A percentile compares a stretch with the other conserved stretches of the same genome.
Conservation (phyloP, 2,329 filamentous ascomycete genomes). For the Graphiopsis chlorocephala region DNA sequence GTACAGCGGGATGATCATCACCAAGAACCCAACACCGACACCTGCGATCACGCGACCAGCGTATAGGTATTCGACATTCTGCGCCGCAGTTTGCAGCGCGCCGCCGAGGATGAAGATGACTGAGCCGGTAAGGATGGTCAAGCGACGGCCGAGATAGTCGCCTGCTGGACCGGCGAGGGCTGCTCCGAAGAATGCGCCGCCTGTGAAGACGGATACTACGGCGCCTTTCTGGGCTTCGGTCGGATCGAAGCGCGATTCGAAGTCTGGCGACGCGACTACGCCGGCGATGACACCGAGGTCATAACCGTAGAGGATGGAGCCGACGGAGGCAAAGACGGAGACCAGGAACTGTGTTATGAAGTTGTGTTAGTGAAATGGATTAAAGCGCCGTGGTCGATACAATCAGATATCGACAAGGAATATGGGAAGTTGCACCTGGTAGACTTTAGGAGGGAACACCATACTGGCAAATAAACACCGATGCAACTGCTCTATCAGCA, state of each 20-base stretch:
- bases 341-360: slow-evolving; percentile 51
- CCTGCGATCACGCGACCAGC: slow-evolving; percentile 54
- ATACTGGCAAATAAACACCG: slow-evolving; percentile 37
- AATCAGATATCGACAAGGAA: neutral
- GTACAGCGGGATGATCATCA: slow-evolving; percentile 68
- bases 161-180: slow-evolving; percentile 61
- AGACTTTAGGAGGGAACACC: slow-evolving; percentile 57
- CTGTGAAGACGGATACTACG: slow-evolving; percentile 76
- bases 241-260: slow-evolving; percentile 42
- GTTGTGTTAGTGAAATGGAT: neutral
- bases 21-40: slow-evolving; percentile 56
- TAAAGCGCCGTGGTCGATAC: neutral
- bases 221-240: slow-evolving; percentile 51
- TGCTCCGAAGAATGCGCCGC: slow-evolving; percentile 70
- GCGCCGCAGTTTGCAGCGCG: slow-evolving; percentile 68
- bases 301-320: slow-evolving; percentile 58
- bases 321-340: slow-evolving; percentile 57
- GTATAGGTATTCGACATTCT: slow-evolving; percentile 60
- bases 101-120: slow-evolving; percentile 71
- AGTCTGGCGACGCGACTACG: slow-evolving; percentile 49
- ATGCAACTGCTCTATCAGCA: neutral
- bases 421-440: slow-evolving; percentile 39
- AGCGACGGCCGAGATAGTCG: slow-evolving; percentile 65
- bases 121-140: slow-evolving; percentile 70
- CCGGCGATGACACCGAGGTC: slow-evolving; percentile 61